These are phyloP conservation scores for Aspergillaceae sp. DNA, from an alignment of 2,329 filamentous ascomycete genomes.

Conservation along the genomic window DNA sequence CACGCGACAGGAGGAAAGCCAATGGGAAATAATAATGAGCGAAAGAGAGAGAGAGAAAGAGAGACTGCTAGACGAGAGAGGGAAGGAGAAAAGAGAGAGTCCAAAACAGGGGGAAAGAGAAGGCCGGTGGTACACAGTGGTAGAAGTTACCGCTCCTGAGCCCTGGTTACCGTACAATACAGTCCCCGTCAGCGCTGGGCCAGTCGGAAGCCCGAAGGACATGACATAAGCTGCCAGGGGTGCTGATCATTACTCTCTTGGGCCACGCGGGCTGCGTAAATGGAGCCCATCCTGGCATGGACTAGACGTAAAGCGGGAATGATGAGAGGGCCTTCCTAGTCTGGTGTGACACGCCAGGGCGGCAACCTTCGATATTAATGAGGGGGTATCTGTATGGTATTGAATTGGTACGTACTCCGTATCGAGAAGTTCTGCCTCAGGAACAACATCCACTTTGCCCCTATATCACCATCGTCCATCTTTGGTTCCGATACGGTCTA, in stretches of 20 bases:
- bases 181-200: too few species aligned
- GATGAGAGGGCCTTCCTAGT: not conserved
- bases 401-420: too few species aligned
- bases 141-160: too few species aligned
- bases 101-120: slow-evolving; percentile 4
- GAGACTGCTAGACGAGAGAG: slow-evolving; percentile 1
- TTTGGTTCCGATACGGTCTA: too few species aligned
- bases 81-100: slow-evolving; percentile 3
- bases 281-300: too few species aligned
- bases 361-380: not conserved
- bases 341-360: slow-evolving; percentile 4
- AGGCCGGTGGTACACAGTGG: not conserved
- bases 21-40: not conserved
- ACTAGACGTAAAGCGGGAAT: slow-evolving; percentile 3
- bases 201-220: too few species aligned
- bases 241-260: slow-evolving; percentile 4
- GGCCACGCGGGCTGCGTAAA: slow-evolving; percentile 2
- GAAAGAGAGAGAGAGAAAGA: slow-evolving; percentile 2
- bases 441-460: too few species aligned
- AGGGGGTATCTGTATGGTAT: too few species aligned
- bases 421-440: too few species aligned
- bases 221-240: slow-evolving; percentile 3
- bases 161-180: too few species aligned
- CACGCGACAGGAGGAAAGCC: not conserved
- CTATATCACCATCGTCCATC: too few species aligned